Evolutionary conservation across 306 rosid species (phyloP).

Genomic region (Pterocarpus santalinus): DNA sequence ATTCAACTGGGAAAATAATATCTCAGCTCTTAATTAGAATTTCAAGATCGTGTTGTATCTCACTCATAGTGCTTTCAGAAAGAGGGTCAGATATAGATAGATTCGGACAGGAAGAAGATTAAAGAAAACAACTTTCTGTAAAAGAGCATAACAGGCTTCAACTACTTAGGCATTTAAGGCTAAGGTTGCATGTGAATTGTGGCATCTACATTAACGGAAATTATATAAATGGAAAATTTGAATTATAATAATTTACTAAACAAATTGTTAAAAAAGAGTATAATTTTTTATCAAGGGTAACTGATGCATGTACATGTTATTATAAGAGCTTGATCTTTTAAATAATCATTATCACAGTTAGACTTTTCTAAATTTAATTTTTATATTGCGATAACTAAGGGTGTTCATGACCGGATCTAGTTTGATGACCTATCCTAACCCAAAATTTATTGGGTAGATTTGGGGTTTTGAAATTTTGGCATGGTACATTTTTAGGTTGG

Average conservation of each 20-base stretch:
- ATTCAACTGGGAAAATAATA: background rate
- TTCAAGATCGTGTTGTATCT: background rate
- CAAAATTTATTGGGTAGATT: no score
- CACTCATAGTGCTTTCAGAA: background rate
- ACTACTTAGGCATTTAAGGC: conserved; percentile 24
- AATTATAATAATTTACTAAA: no score
- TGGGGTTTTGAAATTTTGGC: no score
- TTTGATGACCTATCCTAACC: no score
- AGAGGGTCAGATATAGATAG: conserved; percentile 8
- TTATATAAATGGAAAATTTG: background rate
- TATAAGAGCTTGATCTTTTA: no score
- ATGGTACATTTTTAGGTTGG: no score
- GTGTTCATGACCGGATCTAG: no score
- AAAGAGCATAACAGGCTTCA: conserved; percentile 19
- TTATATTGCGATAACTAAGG: no score
- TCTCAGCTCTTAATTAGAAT: conserved; percentile 2
- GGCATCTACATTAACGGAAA: background rate
- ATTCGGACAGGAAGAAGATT: background rate
- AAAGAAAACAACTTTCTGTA: conserved; percentile 35
- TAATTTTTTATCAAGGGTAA: no score
- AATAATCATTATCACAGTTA: no score
- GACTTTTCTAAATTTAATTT: no score
- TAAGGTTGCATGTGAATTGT: background rate
- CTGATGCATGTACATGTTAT: background rate
- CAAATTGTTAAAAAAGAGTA: background rate